phyloP scores from a whole-genome alignment of 805 yeast genomes.

The Ogataea siamensis region DNA sequence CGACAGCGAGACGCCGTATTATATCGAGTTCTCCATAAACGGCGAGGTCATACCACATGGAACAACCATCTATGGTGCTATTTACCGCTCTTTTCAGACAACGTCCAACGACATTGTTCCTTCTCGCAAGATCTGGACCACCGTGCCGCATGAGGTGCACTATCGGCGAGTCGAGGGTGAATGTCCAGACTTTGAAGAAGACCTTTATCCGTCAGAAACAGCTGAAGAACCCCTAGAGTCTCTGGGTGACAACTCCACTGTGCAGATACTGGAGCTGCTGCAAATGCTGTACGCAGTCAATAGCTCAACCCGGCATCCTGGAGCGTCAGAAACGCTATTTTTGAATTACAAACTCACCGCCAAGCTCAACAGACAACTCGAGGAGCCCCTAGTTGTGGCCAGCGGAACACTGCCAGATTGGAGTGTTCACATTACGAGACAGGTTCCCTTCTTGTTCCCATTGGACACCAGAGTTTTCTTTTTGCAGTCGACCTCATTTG shows the following conservation, averaged over 20 bases:
- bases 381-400: constrained; percentile 85
- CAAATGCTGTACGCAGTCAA: constrained; percentile 46
- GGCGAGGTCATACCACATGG: constrained; percentile 59
- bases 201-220: constrained; percentile 30
- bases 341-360: constrained; percentile 81
- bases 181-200: constrained; percentile 28
- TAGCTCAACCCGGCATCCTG: constrained; percentile 22
- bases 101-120: constrained; percentile 42
- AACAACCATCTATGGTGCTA: constrained; percentile 75
- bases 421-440: constrained; percentile 70
- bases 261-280: constrained; percentile 46
- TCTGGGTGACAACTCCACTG: constrained; percentile 34
- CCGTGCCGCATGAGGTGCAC: constrained; percentile 48
- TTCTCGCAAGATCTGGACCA: constrained; percentile 54
- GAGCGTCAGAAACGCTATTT: constrained; percentile 41
- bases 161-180: constrained; percentile 40
- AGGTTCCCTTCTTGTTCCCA: constrained; percentile 81
- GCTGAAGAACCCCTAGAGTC: constrained; percentile 30
- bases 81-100: constrained; percentile 49
- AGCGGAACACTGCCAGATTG: constrained; percentile 85
- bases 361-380: constrained; percentile 80
- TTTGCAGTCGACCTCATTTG: constrained; percentile 85
- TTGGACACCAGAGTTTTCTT: constrained; percentile 75
- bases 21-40: constrained; percentile 56
- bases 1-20: constrained; percentile 29